phyloP scores from a whole-genome alignment of 768 basidiomycete species.

The Suillus clintonianus region DNA sequence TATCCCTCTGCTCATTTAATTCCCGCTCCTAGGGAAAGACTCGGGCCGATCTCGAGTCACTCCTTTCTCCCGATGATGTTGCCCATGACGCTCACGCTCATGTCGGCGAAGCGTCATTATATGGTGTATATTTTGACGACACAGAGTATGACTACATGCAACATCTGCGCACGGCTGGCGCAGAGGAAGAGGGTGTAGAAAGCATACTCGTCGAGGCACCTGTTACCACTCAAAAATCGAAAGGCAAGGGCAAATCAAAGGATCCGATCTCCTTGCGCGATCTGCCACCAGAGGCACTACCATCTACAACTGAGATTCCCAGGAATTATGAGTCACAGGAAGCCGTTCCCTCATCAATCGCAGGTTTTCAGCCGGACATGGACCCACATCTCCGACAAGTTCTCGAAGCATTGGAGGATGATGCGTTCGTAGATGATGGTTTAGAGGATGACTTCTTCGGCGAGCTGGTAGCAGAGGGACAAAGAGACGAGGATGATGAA shows the following conservation, averaged over 20 bases:
- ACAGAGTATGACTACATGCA: constrained; percentile 98
- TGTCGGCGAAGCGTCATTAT: constrained; percentile 84
- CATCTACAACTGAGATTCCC: constrained; percentile 74
- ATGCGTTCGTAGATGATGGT: constrained; percentile 84
- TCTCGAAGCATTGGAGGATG: constrained; percentile 93
- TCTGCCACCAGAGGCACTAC: constrained; percentile 69
- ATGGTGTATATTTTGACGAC: constrained; percentile 95
- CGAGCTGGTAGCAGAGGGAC: constrained; percentile 71
- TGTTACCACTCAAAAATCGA: constrained; percentile 34
- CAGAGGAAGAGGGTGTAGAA: constrained; percentile 79
- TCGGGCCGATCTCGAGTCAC: constrained; percentile 73
- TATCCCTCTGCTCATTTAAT: constrained; percentile 23
- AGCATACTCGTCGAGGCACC: constrained; percentile 82
- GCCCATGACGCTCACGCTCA: constrained; percentile 51
- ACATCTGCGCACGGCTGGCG: constrained; percentile 80
- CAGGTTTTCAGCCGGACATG: constrained; percentile 94
- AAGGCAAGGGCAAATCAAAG: constrained; percentile 41
- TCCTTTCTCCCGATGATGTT: constrained; percentile 50
- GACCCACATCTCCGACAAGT: constrained; percentile 92
- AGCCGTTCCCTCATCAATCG: constrained; percentile 77
- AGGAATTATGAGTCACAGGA: constrained; percentile 75
- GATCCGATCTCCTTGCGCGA: constrained; percentile 48
- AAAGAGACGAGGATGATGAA: constrained; percentile 61
- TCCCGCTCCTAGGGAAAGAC: constrained; percentile 64
- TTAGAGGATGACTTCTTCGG: constrained; percentile 77